Base-by-base conservation (phyloP, 768 basidiomycete genomes). In the Flagelloscypha sp. region DNA sequence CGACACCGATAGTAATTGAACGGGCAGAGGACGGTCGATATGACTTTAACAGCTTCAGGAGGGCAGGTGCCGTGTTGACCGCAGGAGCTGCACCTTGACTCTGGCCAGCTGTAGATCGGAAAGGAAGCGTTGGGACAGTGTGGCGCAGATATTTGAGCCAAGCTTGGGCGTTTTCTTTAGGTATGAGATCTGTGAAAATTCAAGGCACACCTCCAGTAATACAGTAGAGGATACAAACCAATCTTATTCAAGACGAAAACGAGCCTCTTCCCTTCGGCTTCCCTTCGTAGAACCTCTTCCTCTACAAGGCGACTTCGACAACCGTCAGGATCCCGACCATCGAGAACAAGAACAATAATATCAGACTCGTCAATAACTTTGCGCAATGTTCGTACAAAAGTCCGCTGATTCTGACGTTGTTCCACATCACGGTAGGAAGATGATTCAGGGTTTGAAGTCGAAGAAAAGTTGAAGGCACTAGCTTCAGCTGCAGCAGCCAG, bases 201-300 rank as follows among this genome's bases (percentile, higher is more conserved):
- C 6, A 19, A 20, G 12, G 23, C 24, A 21, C 29, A 18, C 27
- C 9, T 35, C n/a, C 15, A 15, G 30, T 12, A 36, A 27, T 15
- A 25, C 33, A 16, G 36, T 22, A 23, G 20, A 28, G 18, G 31
- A 15, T 10, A 59, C 79, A 38, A 42, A 90, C 94, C 94, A 39
- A 95, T 84, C 63, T 99, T 97, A 58, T 97, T 98, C n/a, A 99
- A 56, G 3, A 97, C 88, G 36, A 90, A 88, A 2, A 99, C 79
- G 20, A 98, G 62, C 53, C 79, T 85, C 66, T 99, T 99, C 6
- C 92, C 86, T 43, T 94, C 86, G 16, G 64, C 65, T 53, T 93
- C 90, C 23, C 85, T 69, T 43, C 87, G 66, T 29, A 84, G 66
- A 1, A 95, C 90, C 54, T 95, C 93, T 51, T 94, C 88, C 55